Evolutionary conservation across 2,329 filamentous ascomycete genomes (phyloP).

Genomic region (Epichloe typhina): DNA sequence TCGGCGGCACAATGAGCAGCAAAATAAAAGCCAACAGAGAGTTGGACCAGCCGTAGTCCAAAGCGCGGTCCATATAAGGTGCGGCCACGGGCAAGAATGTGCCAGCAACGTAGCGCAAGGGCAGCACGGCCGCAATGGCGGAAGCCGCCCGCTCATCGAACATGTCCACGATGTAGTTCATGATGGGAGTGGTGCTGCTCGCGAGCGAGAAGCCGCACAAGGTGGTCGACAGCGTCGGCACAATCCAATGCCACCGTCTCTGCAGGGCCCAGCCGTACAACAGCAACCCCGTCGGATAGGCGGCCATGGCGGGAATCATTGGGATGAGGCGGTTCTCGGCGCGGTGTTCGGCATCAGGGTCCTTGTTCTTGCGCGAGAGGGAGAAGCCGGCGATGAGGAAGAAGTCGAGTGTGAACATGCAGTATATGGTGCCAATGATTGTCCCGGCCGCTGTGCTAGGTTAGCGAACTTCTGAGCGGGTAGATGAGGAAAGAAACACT

Average conservation of each 20-base stretch:
- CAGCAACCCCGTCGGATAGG: background rate
- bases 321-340: background rate
- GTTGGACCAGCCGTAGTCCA: background rate
- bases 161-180: background rate
- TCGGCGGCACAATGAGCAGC: too few relatives aligned
- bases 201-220: too few relatives aligned
- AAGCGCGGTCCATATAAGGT: background rate
- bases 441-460: too few relatives aligned
- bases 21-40: background rate
- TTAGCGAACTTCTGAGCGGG: too few relatives aligned
- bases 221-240: background rate
- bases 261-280: background rate
- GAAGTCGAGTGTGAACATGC: background rate
- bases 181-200: background rate
- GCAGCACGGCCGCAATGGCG: background rate
- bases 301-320: background rate
- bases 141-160: background rate
- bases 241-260: background rate
- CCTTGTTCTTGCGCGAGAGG: background rate
- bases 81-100: background rate
- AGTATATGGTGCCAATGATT: too few relatives aligned
- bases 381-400: background rate
- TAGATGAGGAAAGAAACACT: too few relatives aligned
- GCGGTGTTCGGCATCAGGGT: background rate
- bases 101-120: background rate